Evolutionary conservation across 2,329 filamentous ascomycete genomes (phyloP), one percentile per base, ranked within the genome.

Genomic region (Elsinoe necatrix): DNA sequence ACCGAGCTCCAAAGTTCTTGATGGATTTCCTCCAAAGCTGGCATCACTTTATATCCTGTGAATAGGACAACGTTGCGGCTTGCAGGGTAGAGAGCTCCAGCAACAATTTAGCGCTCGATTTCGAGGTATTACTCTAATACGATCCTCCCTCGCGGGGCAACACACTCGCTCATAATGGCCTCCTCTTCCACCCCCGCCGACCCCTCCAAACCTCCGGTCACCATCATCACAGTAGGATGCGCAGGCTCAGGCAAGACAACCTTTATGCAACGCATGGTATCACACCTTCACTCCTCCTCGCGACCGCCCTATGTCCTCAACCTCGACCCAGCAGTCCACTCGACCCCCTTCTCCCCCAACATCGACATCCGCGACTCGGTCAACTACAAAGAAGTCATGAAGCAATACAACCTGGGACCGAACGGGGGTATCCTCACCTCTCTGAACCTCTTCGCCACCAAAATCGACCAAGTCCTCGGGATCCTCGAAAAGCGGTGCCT

Each of bases 311-410:
- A 98, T 71, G 90, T 97, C 58, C 84, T 98, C 69, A 98, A 98
- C 72, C 86, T 98, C 61, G 93, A 98, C 69, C 93, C 93, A 1
- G 93, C 95, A 39, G 93, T 98, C 7, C 81, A 91, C 67, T 89
- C 86, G 63, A 87, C 96, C 5, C 93, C 95, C 2, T 98, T 96
- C 68, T 92, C 95, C 64, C 84, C 87, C 71, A 98, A 98, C 73
- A 97, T 98, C 73, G 93, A 98, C 73, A 98, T 98, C 65, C 89
- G 95, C 66, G 93, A 98, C 73, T 93, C 88, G 23, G 92, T 98
- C 71, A 96, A 98, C 80, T 98, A 98, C 78, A 93, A 95, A 71
- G 92, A 98, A 73, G 93, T 98, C 62, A 98, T 98, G 95, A 95
- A 92, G 74, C 91, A 97, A 74, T 97, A 96, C 73, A 96, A 96